Conservation (phyloP, 768 basidiomycete species). For the Lentinula lateritia region DNA sequence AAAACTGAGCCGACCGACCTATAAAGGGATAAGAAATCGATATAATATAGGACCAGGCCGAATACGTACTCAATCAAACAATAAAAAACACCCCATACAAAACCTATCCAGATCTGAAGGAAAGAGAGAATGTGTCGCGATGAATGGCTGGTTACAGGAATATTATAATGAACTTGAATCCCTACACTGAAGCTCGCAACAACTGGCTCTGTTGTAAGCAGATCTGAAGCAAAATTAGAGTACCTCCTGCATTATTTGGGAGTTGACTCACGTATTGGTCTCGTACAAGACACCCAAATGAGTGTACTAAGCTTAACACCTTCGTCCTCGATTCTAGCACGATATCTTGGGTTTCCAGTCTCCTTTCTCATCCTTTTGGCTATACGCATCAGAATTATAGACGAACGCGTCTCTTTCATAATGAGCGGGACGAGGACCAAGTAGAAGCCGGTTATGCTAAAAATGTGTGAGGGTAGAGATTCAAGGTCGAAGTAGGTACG, state of each 20-base stretch:
- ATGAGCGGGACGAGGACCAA: conserved; percentile 44
- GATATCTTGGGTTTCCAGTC: conserved; percentile 59
- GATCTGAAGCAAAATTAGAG: conserved; percentile 29
- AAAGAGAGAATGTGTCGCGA: not conserved
- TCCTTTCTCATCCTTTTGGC: conserved; percentile 61
- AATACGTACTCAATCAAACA: conserved; percentile 52
- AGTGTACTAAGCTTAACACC: conserved; percentile 47
- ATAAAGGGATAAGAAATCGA: not conserved
- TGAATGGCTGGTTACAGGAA: not conserved
- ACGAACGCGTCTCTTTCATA: conserved; percentile 69
- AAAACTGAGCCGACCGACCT: conserved; percentile 59
- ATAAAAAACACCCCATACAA: conserved; percentile 74
- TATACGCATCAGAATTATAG: conserved; percentile 61
- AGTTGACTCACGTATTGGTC: conserved; percentile 60
- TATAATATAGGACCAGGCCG: not conserved
- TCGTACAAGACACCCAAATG: conserved; percentile 64
- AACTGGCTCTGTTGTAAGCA: conserved; percentile 68
- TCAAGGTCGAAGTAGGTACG: conserved; percentile 1
- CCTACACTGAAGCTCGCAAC: conserved; percentile 70
- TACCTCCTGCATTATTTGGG: conserved; percentile 17
- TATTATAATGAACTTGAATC: conserved; percentile 15
- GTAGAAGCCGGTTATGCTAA: conserved; percentile 48
- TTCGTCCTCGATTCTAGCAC: conserved; percentile 60
- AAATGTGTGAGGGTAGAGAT: too few relatives aligned
- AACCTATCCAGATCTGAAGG: conserved; percentile 60